A percentile compares a stretch with the other conserved stretches of the same genome.
These are phyloP conservation scores for Rhynchosporium secalis DNA, from an alignment of 2,329 filamentous ascomycete genomes.

Conservation along the genomic window DNA sequence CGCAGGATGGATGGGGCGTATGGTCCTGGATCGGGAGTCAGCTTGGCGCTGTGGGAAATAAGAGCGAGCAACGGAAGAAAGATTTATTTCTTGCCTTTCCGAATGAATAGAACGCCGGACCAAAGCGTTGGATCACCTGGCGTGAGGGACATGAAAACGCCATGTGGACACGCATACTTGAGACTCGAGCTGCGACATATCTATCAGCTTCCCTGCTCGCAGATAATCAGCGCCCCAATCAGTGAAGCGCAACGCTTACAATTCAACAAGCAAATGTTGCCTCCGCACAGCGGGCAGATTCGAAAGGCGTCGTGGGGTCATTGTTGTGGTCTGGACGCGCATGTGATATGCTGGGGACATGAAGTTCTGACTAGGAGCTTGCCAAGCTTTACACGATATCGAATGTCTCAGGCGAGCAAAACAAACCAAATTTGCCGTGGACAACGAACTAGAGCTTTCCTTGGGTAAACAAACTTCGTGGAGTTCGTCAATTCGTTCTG, in stretches of 20 bases:
- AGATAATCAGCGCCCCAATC: neutral
- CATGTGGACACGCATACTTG: conserved; percentile 79
- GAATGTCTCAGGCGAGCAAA: neutral
- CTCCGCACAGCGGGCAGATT: conserved; percentile 37
- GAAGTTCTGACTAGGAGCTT: neutral
- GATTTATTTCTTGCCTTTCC: conserved; percentile 62
- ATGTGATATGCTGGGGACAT: neutral
- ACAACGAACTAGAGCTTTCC: neutral
- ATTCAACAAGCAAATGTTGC: conserved; percentile 40
- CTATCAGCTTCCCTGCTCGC: conserved; percentile 18
- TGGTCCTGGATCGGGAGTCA: conserved; percentile 60
- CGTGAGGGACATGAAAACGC: conserved; percentile 82
- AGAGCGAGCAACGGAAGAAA: conserved; percentile 3
- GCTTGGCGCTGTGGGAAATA: neutral
- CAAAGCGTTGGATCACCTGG: conserved; percentile 80
- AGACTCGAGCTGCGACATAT: conserved; percentile 64
- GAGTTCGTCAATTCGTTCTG: neutral
- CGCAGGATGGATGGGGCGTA: conserved; percentile 85
- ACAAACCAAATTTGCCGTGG: neutral
- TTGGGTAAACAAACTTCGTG: no score
- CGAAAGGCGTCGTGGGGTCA: conserved; percentile 33
- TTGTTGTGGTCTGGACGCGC: conserved; percentile 18
- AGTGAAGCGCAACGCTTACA: conserved; percentile 27
- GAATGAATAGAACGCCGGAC: conserved; percentile 90
- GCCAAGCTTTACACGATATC: neutral